Evolutionary conservation across 176 grass and related monocot species (phyloP).

Genomic region (Areca catechu): DNA sequence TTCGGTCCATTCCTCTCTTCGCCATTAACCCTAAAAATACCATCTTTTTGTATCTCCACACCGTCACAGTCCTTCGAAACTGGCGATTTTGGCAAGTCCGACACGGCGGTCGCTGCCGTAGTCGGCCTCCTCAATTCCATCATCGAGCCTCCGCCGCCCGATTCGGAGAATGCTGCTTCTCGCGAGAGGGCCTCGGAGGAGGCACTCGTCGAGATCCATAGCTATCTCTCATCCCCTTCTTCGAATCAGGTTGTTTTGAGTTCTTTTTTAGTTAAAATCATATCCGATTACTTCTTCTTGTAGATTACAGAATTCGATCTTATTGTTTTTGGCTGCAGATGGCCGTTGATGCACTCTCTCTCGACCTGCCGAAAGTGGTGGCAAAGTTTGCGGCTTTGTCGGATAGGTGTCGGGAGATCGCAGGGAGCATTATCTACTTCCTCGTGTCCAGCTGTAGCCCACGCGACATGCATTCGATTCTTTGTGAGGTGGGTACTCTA

Average conservation of each 20-base stretch:
- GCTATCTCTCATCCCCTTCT: slow-evolving; percentile 27
- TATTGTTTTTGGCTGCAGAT: slow-evolving; percentile 15
- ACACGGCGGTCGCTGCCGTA: not conserved
- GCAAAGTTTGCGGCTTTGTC: slow-evolving; percentile 35
- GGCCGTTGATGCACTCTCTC: slow-evolving; percentile 51
- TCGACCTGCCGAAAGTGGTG: slow-evolving; percentile 46
- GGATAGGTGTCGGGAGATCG: slow-evolving; percentile 22
- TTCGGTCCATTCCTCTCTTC: not conserved
- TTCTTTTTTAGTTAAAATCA: not conserved
- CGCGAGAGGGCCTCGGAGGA: slow-evolving; percentile 11
- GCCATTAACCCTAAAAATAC: not conserved
- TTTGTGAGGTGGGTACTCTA: slow-evolving; percentile 43
- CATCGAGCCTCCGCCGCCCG: not conserved
- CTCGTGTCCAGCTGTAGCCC: slow-evolving; percentile 39
- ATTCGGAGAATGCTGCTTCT: not conserved
- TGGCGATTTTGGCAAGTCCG: not conserved
- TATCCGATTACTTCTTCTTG: not conserved
- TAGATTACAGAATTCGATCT: not conserved
- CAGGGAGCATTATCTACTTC: slow-evolving; percentile 21
- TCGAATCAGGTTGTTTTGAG: slow-evolving; percentile 29
- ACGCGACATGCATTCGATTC: slow-evolving; percentile 58
- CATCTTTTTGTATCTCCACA: too few species aligned
- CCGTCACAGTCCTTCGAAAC: not conserved
- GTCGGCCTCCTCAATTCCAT: slow-evolving; percentile 1
- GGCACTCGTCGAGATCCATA: slow-evolving; percentile 38